Evolutionary conservation across 345 rosid genomes (phyloP).

Genomic region (Corchorus capsularis): DNA sequence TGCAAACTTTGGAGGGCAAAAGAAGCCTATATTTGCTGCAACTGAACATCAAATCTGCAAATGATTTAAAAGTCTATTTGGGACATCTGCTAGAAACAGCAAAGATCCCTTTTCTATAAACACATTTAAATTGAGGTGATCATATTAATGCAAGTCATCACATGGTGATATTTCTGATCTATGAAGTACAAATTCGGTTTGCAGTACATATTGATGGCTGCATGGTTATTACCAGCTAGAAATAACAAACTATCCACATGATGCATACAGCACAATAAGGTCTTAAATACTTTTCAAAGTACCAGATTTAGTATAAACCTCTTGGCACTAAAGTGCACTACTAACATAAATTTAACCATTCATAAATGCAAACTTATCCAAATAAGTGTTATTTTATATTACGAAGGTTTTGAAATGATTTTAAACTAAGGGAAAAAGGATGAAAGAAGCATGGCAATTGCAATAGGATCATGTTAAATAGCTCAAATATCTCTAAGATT

Average conservation of each 20-base stretch:
- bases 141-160: not conserved
- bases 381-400: not conserved
- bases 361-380: not conserved
- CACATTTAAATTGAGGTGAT: not conserved
- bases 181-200: not conserved
- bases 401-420: not conserved
- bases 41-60: not conserved
- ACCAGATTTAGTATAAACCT: not conserved
- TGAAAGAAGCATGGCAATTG: not conserved
- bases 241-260: not conserved
- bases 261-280: not conserved
- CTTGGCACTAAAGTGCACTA: not conserved
- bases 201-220: not conserved
- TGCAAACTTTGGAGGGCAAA: not conserved
- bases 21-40: slow-evolving; percentile 5
- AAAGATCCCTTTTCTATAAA: not conserved
- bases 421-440: not conserved
- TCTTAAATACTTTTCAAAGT: not conserved
- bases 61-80: not conserved
- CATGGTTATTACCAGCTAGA: not conserved
- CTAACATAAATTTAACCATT: not conserved
- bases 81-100: slow-evolving; percentile 1
- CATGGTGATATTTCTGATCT: slow-evolving; percentile 12
- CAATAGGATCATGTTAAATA: not conserved
- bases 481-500: not conserved